A percentile compares a stretch with the other conserved stretches of the same genome.
These are phyloP conservation scores for Mycena crocata DNA, from an alignment of 768 basidiomycete genomes.

Conservation along the genomic window DNA sequence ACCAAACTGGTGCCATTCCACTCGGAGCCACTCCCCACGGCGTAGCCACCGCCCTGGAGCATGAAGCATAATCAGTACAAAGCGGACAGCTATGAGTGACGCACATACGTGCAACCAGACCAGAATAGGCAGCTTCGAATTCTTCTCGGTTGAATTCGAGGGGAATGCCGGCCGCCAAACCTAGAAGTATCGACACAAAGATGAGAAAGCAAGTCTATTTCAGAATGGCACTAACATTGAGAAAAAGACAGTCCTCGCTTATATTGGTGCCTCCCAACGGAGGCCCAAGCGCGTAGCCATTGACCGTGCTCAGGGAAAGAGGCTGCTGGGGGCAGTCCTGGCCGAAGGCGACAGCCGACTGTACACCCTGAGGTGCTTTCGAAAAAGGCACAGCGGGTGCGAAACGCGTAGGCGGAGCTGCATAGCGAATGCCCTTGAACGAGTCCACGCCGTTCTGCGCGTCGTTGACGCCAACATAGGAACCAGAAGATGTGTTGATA, in stretches of 20 bases:
- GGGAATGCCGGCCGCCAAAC: constrained; percentile 8
- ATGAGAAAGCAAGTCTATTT: too few species aligned
- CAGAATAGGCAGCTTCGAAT: not conserved
- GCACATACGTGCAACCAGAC: not conserved
- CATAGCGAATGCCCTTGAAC: constrained; percentile 9
- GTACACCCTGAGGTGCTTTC: not conserved
- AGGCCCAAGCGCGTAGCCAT: not conserved
- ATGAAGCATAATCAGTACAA: not conserved
- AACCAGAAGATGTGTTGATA: constrained; percentile 8
- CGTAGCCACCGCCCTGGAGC: constrained; percentile 9
- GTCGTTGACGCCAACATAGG: constrained; percentile 9
- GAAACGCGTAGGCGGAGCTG: not conserved
- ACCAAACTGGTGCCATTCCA: constrained; percentile 10
- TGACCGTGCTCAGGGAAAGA: not conserved
- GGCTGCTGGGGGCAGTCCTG: constrained; percentile 16
- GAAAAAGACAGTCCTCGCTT: constrained; percentile 18
- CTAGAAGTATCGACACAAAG: not conserved
- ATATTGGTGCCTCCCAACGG: constrained; percentile 11
- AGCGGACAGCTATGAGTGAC: too few species aligned
- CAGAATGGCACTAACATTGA: not conserved
- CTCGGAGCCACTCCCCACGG: constrained; percentile 3
- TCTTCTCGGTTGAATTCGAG: too few species aligned
- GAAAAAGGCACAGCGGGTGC: not conserved
- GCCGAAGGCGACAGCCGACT: constrained; percentile 3
- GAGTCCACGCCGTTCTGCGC: constrained; percentile 8